Base-by-base conservation (phyloP, 371 early-diverging fungal species). In the Amoeboaphelidium protococcarum region DNA sequence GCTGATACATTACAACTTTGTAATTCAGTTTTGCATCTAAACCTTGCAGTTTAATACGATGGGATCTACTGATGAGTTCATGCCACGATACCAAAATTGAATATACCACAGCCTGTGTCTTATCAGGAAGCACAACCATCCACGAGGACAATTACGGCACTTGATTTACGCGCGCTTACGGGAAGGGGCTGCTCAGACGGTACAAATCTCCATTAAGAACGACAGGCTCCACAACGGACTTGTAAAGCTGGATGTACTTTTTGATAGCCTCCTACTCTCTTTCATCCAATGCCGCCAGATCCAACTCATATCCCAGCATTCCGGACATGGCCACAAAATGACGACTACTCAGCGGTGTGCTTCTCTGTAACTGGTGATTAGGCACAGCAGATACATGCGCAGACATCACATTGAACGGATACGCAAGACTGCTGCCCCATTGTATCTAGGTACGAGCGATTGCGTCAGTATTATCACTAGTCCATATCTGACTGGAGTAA, bases 401-500 rank as follows among this genome's bases (percentile, higher is more conserved):
- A 19, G 46, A 16, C 24, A 46, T 46, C 3, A 24, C 25, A 3
- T 27, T 4, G 10, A 25, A 21, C n/a, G 46, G 46, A 19, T 20
- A 23, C n/a, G 25, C 26, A 3, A 46, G 46, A n/a, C 3, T 3
- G 4, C 23, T 23, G 3, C 46, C 46, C 27, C 2, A 3, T 40
- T 46, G 46, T 3, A 46, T 46, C 10, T 2, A 10, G 10, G 25
- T 2, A 19, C 46, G n/a, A 3, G 46, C n/a, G n/a, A 46, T 3
- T 19, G 46, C 46, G 24, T 46, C 46, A 20, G 46, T 46, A 23
- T 46, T 23, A 25, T 46, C 46, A 10, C 21, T 20, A 19, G 23
- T 46, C 46, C 46, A 46, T 19, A 16, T 16, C 46, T 46, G 46
- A 19, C 24, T n/a, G 46, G 10, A 3, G 46, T 10, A 46, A 51